Conservation (phyloP, 495 filamentous ascomycete species). For the Penicilliopsis zonata region DNA sequence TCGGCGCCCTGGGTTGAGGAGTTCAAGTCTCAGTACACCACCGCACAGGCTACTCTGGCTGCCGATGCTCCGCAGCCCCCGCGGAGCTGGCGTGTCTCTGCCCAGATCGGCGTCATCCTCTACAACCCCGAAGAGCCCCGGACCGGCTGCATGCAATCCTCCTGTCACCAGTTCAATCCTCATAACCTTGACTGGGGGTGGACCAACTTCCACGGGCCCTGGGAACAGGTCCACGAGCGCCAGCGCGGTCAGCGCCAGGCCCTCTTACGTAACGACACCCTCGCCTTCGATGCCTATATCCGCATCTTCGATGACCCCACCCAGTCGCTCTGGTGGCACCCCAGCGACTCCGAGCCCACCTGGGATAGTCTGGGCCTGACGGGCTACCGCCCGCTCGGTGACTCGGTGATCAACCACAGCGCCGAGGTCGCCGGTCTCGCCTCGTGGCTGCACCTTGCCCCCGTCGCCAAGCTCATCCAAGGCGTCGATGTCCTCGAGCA, state of each 20-base stretch:
- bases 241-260: conserved; percentile 48
- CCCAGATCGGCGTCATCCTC: conserved; percentile 50
- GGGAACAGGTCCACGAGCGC: conserved; percentile 45
- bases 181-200: conserved; percentile 54
- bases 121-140: conserved; percentile 58
- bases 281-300: conserved; percentile 53
- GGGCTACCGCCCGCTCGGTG: conserved; percentile 42
- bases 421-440: conserved; percentile 41
- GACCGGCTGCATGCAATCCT: conserved; percentile 43
- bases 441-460: conserved; percentile 46
- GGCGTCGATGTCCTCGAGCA: conserved; percentile 36
- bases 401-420: conserved; percentile 35
- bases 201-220: conserved; percentile 52
- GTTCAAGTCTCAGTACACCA: conserved; percentile 19
- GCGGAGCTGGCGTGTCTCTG: conserved; percentile 37
- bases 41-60: conserved; percentile 5
- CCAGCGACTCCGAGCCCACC: conserved; percentile 52
- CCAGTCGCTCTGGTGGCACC: conserved; percentile 50
- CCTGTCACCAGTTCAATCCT: conserved; percentile 47
- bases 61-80: not conserved
- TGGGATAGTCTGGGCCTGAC: conserved; percentile 60
- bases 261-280: conserved; percentile 49
- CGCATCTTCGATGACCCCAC: conserved; percentile 52
- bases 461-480: conserved; percentile 45
- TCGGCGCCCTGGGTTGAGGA: conserved; percentile 19